Conservation (phyloP, 768 basidiomycete genomes). For the Leccinum variicolor region DNA sequence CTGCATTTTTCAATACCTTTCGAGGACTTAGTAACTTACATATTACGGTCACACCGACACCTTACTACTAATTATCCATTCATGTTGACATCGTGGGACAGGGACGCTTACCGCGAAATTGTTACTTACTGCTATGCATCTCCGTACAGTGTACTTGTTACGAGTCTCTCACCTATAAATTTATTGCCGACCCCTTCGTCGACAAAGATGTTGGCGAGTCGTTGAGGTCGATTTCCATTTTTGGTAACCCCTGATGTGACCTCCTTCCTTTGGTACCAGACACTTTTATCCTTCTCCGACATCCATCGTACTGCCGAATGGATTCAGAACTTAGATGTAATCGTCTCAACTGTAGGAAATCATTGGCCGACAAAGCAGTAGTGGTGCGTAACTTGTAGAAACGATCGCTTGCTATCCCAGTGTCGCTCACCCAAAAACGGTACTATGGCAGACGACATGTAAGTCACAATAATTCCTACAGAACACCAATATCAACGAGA, state of each 20-base stretch:
- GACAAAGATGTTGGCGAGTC: background rate
- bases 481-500: background rate
- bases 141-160: conserved; percentile 26
- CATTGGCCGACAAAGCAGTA: conserved; percentile 74
- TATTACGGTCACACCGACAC: conserved; percentile 8
- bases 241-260: conserved; percentile 2
- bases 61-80: conserved; percentile 29
- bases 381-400: conserved; percentile 56
- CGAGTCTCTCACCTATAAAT: conserved; percentile 18
- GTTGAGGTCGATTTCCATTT: conserved; percentile 8
- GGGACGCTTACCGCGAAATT: conserved; percentile 24
- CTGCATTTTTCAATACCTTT: conserved; percentile 14
- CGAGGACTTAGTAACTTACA: conserved; percentile 10
- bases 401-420: background rate
- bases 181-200: background rate
- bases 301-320: conserved; percentile 37
- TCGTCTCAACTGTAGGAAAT: conserved; percentile 67
- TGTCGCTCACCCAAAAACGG: background rate
- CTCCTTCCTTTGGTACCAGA: background rate
- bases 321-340: conserved; percentile 78
- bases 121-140: conserved; percentile 18
- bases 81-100: conserved; percentile 27
- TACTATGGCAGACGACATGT: conserved; percentile 51
- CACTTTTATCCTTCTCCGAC: background rate
- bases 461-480: conserved; percentile 15